These are phyloP conservation scores for Diversispora eburnea DNA, from an alignment of 192 early-diverging fungal genomes.

Conservation along the genomic window DNA sequence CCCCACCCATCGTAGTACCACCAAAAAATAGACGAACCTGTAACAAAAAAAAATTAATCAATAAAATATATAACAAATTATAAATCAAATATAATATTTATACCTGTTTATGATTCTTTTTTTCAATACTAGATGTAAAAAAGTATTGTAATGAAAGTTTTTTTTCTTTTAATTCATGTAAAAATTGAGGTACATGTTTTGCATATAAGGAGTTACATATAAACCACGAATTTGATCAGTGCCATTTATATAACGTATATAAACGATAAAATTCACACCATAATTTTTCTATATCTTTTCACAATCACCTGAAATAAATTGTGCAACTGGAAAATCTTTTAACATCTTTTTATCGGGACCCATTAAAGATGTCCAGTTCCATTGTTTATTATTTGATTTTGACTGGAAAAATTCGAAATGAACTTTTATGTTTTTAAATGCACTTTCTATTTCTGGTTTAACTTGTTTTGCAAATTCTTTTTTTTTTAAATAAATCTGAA, in stretches of 20 bases:
- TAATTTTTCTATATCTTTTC: background rate
- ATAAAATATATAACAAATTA: background rate
- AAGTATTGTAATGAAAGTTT: background rate
- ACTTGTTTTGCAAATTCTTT: background rate
- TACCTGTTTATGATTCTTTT: background rate
- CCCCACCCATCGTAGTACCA: background rate
- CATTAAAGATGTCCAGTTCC: background rate
- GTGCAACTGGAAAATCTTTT: background rate
- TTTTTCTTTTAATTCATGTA: constrained; percentile 3
- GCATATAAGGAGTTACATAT: background rate
- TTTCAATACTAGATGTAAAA: background rate
- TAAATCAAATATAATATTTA: too few relatives aligned
- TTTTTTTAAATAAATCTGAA: constrained; percentile 2
- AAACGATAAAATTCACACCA: background rate
- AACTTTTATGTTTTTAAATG: background rate
- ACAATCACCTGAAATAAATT: background rate
- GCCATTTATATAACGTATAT: background rate
- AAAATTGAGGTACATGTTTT: background rate
- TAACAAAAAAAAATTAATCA: background rate
- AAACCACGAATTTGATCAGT: background rate
- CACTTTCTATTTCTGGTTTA: background rate
- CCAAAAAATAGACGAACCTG: background rate
- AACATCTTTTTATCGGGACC: background rate
- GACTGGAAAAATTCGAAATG: constrained; percentile 8
- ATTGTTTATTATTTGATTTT: background rate